phyloP scores from a whole-genome alignment of 2,329 filamentous ascomycete genomes.

The Trichoderma atroviride region DNA sequence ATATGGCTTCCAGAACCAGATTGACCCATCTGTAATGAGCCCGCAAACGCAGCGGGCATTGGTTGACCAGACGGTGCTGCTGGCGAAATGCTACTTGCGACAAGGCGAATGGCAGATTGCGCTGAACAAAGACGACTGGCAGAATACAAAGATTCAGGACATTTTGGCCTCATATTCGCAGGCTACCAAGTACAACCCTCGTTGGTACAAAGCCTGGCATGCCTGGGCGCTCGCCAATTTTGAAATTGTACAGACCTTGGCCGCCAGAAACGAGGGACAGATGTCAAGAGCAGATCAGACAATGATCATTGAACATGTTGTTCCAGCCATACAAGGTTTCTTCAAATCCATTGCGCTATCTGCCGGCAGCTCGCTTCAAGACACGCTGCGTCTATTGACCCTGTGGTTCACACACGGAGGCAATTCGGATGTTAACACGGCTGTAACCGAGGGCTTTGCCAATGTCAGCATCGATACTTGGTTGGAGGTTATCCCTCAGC shows the following conservation, averaged over 20 bases:
- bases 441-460: slow-evolving; percentile 86
- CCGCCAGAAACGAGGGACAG: slow-evolving; percentile 63
- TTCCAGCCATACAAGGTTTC: slow-evolving; percentile 93
- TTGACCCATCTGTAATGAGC: slow-evolving; percentile 50
- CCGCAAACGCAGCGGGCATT: slow-evolving; percentile 56
- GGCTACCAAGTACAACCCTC: slow-evolving; percentile 90
- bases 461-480: slow-evolving; percentile 96
- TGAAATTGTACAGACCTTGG: slow-evolving; percentile 87
- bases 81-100: slow-evolving; percentile 94
- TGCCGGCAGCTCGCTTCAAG: slow-evolving; percentile 88
- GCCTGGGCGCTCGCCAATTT: slow-evolving; percentile 98
- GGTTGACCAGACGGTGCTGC: slow-evolving; percentile 66
- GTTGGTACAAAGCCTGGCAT: slow-evolving; percentile 99
- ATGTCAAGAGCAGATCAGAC: slow-evolving; percentile 55
- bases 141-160: slow-evolving; percentile 80
- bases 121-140: slow-evolving; percentile 86
- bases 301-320: slow-evolving; percentile 82
- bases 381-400: slow-evolving; percentile 88
- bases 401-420: slow-evolving; percentile 96
- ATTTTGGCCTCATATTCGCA: slow-evolving; percentile 89
- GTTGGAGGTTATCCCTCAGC: slow-evolving; percentile 96
- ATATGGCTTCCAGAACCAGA: slow-evolving; percentile 53
- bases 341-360: slow-evolving; percentile 96
- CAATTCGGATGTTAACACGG: slow-evolving; percentile 81
- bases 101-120: slow-evolving; percentile 95